Evolutionary conservation across 352 stramenopile genomes (phyloP), one percentile per base, ranked within the genome.

Genomic region (Phytophthora vignae): DNA sequence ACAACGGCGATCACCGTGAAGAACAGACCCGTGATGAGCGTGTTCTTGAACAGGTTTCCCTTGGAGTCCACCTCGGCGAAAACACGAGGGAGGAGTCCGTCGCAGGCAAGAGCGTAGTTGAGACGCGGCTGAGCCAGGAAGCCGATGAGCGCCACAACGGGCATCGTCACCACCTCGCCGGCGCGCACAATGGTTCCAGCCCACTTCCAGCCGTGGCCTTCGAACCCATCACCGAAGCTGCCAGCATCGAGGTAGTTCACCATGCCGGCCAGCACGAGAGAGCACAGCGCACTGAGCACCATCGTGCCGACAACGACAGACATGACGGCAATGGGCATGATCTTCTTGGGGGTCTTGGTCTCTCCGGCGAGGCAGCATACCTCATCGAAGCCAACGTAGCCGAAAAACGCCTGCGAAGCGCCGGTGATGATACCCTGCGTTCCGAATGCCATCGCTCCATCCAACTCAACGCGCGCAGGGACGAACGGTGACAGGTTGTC

Each of bases 371-470:
- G 73, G 65, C 92, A 98, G 69, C 91, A 97, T 22, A 99, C 82
- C 67, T 98, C 94, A 76, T 99, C 96, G 71, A 98, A 99, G 22
- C 96, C 96, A 21, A 98, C 74, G 67, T 97, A 98, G 40, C 94
- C 94, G 77, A 98, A 98, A 71, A 98, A 98, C 3, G 90, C 93
- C 44, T 93, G 89, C 17, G 92, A 92, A 9, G 90, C 82, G 11
- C 93, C 93, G 11, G 84, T 84, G 48, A 98, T 79, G 59, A 98
- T 82, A 4, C 89, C 89, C 42, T 85, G 76, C 12, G 75, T 69
- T 19, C 89, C 89, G 58, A 85, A 88, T 2, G 74, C 50, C 60
- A 72, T 70, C 3, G 44, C 50, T 12, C 77, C 77, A 27, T 70
- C 48, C 21, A 71, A 3, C 4, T 73, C 63, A n/a, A 63, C 36